Conservation (phyloP, 2,329 filamentous ascomycete species). For the Tricladium varicosporioides region DNA sequence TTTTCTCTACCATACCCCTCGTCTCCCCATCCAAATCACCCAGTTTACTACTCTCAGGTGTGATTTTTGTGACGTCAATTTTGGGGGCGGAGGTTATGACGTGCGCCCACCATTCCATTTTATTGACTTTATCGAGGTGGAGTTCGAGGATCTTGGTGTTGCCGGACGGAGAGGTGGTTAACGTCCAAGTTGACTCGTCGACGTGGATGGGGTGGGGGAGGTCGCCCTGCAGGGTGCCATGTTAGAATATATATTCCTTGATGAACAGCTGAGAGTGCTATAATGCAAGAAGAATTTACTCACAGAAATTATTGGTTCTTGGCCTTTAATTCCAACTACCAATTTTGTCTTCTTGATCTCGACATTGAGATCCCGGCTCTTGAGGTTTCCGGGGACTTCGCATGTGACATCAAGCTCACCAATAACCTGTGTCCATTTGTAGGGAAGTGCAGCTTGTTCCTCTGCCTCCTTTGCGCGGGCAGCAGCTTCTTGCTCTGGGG, state of each 20-base stretch:
- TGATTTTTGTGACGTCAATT: constrained; percentile 94
- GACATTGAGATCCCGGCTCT: constrained; percentile 79
- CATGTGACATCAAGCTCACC: constrained; percentile 80
- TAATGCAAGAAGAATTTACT: too few relatives aligned
- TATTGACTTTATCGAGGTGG: constrained; percentile 92
- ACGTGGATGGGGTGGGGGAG: constrained; percentile 75
- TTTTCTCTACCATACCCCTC: constrained; percentile 97
- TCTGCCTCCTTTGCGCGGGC: constrained; percentile 70
- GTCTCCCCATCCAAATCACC: constrained; percentile 94
- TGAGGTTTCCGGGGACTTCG: constrained; percentile 76
- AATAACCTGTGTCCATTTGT: constrained; percentile 97
- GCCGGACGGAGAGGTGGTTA: constrained; percentile 60
- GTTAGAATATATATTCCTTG: too few relatives aligned
- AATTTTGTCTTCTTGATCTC: constrained; percentile 78
- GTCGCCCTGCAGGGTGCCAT: constrained; percentile 76
- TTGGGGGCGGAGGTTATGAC: constrained; percentile 82
- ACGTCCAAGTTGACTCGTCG: constrained; percentile 94
- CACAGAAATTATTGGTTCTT: constrained; percentile 82
- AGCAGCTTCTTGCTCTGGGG: constrained; percentile 53
- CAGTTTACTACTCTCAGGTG: constrained; percentile 87
- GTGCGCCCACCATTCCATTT: constrained; percentile 98
- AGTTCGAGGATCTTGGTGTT: constrained; percentile 71
- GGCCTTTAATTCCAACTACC: constrained; percentile 81
- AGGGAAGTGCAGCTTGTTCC: constrained; percentile 88
- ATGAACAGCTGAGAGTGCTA: too few relatives aligned